Conservation (phyloP, 306 rosid genomes). For the Astragalus membranaceus region DNA sequence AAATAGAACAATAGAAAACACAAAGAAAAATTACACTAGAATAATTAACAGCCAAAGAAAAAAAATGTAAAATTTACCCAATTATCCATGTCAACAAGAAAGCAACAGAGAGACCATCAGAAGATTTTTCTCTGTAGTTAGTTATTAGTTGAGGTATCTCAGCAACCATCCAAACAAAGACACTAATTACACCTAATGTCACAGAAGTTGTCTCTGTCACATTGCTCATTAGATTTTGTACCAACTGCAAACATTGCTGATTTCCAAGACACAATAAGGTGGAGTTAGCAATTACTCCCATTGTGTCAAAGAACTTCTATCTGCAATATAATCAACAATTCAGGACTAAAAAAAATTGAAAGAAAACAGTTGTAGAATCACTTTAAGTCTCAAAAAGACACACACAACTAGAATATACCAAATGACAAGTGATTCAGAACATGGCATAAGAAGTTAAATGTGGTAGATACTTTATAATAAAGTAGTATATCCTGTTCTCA, state of each 20-base stretch:
- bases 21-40: background rate
- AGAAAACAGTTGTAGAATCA: background rate
- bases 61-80: constrained; percentile 35
- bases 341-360: background rate
- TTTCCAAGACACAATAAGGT: constrained; percentile 27
- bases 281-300: constrained; percentile 20
- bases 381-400: background rate
- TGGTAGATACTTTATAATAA: background rate
- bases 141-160: constrained; percentile 77
- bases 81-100: constrained; percentile 70
- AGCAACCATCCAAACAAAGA: constrained; percentile 59
- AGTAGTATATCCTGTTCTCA: background rate
- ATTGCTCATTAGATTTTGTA: constrained; percentile 25
- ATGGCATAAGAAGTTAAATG: background rate
- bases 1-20: background rate
- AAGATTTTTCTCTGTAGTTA: constrained; percentile 47
- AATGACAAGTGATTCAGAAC: background rate
- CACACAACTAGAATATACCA: background rate
- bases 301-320: background rate
- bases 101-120: constrained; percentile 55
- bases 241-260: constrained; percentile 43
- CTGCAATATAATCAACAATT: background rate
- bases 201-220: constrained; percentile 34
- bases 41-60: background rate
- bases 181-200: constrained; percentile 50